Base-by-base conservation (phyloP, 768 basidiomycete genomes). In the Kwoniella sp. region DNA sequence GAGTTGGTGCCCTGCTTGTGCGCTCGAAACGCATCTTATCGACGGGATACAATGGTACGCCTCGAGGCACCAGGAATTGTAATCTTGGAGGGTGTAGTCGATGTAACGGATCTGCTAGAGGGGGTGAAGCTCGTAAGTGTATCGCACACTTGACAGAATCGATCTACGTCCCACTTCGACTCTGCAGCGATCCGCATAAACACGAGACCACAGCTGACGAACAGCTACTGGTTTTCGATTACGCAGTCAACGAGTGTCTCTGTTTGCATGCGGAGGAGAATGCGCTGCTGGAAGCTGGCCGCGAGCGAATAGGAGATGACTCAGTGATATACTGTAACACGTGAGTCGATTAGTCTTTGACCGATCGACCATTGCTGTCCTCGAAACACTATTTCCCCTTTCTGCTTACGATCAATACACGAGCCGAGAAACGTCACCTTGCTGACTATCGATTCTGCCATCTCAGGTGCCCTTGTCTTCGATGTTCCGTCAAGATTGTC, bases 251-350 rank as follows among this genome's bases (percentile, higher is more conserved):
- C 55, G 92, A 92, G 76, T 99, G 96, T 74, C 83, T 98, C 1
- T 99, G 96, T 75, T 82, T 99, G 11, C 96, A 99, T 78, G 96
- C 96, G 0, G 96, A 99, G 81, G 96, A 99, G 82, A 99, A 98
- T 75, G 96, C 95, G 0, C 83, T 98, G 15, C 82, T 98, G 1
- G 95, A 98, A 82, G 93, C 93, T 1, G 95, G 96, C 20, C 82
- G 92, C 63, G 96, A 97, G 65, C 84, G 96, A 53, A 86, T 95
- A n/a, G 83, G 82, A 1, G 77, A 77, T 53, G 82, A 83, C 56
- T 86, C 91, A 1, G 90, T 91, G n/a, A 78, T 99, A 15, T 99
- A 98, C 79, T 99, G 96, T 85, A 99, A 99, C 76, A 99, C 96
- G 93, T 97, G 65, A 70, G 90, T 81, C 20, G 1, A 5, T 7